Conservation (phyloP, 2,329 filamentous ascomycete genomes). For the Colletotrichum scovillei region DNA sequence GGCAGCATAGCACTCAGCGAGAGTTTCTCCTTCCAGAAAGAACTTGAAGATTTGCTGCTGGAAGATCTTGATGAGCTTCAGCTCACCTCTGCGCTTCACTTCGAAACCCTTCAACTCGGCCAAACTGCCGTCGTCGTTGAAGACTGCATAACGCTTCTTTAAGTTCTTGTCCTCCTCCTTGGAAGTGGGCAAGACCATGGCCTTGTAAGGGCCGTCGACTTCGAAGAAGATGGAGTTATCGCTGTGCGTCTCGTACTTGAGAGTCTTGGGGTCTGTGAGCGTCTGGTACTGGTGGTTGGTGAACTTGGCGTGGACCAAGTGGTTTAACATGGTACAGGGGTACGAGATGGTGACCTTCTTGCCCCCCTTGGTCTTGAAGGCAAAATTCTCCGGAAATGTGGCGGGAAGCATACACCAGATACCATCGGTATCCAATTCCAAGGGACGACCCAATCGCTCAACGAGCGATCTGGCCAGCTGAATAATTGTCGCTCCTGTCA, state of each 20-base stretch:
- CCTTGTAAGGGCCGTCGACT: slow-evolving; percentile 96
- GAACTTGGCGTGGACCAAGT: slow-evolving; percentile 92
- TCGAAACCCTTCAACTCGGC: slow-evolving; percentile 98
- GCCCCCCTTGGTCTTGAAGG: slow-evolving; percentile 92
- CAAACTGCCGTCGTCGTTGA: slow-evolving; percentile 96
- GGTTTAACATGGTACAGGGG: slow-evolving; percentile 98
- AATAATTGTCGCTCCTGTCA: slow-evolving; percentile 96
- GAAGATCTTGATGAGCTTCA: slow-evolving; percentile 99
- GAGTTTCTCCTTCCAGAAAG: slow-evolving; percentile 90
- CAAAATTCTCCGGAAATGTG: slow-evolving; percentile 95
- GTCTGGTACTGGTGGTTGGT: slow-evolving; percentile 99
- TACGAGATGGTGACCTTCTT: slow-evolving; percentile 98
- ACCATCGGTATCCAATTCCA: slow-evolving; percentile 97
- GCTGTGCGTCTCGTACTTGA: slow-evolving; percentile 96
- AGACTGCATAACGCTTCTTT: slow-evolving; percentile 99
- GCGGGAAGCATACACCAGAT: slow-evolving; percentile 99
- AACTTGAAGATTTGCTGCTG: slow-evolving; percentile 99
- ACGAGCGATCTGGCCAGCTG: slow-evolving; percentile 95
- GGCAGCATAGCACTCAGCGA: slow-evolving; percentile 88
- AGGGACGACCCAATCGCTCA: slow-evolving; percentile 89
- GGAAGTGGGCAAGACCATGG: slow-evolving; percentile 96
- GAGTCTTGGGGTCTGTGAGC: slow-evolving; percentile 79
- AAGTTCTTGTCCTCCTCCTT: slow-evolving; percentile 99
- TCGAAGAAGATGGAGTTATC: slow-evolving; percentile 99
- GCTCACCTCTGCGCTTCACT: slow-evolving; percentile 94